phyloP scores from a whole-genome alignment of 441 rosid genomes.

The Pelargonium hybrid region DNA sequence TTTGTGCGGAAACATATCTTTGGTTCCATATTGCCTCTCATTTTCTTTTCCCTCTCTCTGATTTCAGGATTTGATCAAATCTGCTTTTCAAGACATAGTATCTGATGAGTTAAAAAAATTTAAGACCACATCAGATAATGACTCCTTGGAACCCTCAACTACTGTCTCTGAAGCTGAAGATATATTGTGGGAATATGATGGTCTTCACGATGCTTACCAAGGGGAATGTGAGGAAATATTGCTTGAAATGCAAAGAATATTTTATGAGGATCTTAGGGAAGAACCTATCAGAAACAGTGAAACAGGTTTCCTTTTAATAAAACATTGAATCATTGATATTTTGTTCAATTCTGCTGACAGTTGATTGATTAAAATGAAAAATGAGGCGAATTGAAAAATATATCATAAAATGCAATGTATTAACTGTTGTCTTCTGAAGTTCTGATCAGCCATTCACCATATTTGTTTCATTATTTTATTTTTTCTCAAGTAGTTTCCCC shows the following conservation, averaged over 20 bases:
- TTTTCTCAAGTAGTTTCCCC: neutral
- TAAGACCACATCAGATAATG: constrained; percentile 30
- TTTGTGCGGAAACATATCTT: neutral
- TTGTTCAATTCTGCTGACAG: neutral
- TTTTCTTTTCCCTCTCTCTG: constrained; percentile 1
- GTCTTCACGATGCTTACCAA: constrained; percentile 47
- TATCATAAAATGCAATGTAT: neutral
- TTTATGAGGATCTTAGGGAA: constrained; percentile 56
- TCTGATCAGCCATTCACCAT: neutral
- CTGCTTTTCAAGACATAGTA: constrained; percentile 58
- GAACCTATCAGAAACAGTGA: constrained; percentile 32
- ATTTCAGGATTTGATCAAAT: constrained; percentile 48
- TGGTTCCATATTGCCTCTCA: neutral
- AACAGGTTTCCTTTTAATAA: constrained; percentile 2
- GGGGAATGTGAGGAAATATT: constrained; percentile 77
- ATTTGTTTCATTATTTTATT: neutral
- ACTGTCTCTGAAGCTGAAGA: constrained; percentile 27
- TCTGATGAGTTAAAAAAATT: constrained; percentile 58
- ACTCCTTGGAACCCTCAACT: constrained; percentile 14
- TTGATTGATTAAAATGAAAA: neutral
- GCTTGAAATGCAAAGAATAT: constrained; percentile 78
- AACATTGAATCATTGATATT: neutral
- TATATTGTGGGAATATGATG: constrained; percentile 75
- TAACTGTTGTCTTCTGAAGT: neutral
- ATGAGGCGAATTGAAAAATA: neutral